Base-by-base conservation (phyloP, 2,329 filamentous ascomycete genomes). In the Fulvia fulva region DNA sequence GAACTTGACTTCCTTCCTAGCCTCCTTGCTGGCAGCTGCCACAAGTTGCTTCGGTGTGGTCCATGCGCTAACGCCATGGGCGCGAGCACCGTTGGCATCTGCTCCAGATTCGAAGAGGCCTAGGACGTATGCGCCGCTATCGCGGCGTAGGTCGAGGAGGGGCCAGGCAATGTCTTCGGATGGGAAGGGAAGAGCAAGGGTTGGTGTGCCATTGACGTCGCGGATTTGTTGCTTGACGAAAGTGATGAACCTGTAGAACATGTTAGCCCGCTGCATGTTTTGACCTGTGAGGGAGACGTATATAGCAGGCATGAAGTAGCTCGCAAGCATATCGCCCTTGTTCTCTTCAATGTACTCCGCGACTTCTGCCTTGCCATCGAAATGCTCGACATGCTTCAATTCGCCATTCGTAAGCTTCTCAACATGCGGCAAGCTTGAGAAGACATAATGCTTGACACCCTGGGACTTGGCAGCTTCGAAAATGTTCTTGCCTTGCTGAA, bases 371-470 rank as follows among this genome's bases (percentile, higher is more conserved):
- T 76, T 76, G 45, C 56, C 55, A 50, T 76, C 74, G 51, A 75
- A 76, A 60, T 75, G 74, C 43, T 70, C 63, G 7, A 75, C 66
- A n/a, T 68, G 66, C 50, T 59, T 63, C 34, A 70, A 60, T 49
- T 63, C 64, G 25, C 73, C 73, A 2, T 67, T 58, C 19, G 66
- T 71, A 26, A 68, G 37, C 57, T 70, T 68, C 21, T 58, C 53
- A 7, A 67, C 70, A 25, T 67, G 57, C 9, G 65, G 64, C 21
- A 72, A 59, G n/a, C 69, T 70, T 50, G 69, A 73, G 63, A 67
- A 78, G 63, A 78, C 73, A 21, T 76, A 67, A 57, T 76, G 76
- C 30, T 69, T 57, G 5, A 74, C 71, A 11, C 70, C 72, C 5
- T 66, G 64, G 5, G 57, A 61, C 47, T 69, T 68, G 45, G 53